These are phyloP conservation scores for Phyllosticta paracitricarpa DNA, from an alignment of 2,329 filamentous ascomycete species.

Conservation along the genomic window DNA sequence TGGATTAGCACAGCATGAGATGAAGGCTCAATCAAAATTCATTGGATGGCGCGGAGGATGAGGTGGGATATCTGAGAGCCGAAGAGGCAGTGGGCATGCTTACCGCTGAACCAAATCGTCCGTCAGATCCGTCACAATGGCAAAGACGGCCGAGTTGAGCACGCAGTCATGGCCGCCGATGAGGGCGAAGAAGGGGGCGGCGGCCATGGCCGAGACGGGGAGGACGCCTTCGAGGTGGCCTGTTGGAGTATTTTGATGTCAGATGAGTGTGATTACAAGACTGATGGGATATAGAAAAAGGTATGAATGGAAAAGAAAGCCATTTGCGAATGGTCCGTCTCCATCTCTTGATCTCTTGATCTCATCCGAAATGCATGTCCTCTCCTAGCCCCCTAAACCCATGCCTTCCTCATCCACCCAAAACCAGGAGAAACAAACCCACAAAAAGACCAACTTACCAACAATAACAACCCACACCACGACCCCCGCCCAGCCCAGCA, in stretches of 20 bases:
- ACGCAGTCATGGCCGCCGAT: slow-evolving; percentile 27
- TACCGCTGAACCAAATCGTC: slow-evolving; percentile 24
- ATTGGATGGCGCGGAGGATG: too few relatives aligned
- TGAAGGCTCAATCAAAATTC: too few relatives aligned
- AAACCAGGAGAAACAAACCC: not conserved
- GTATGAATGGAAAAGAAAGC: too few relatives aligned
- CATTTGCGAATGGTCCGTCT: too few relatives aligned
- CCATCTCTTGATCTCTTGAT: too few relatives aligned
- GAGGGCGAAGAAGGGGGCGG: slow-evolving; percentile 21
- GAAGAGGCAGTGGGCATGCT: not conserved
- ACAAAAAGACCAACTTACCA: slow-evolving; percentile 15
- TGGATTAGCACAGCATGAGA: not conserved
- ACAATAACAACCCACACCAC: slow-evolving; percentile 23
- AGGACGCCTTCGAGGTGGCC: slow-evolving; percentile 19
- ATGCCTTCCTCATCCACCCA: not conserved
- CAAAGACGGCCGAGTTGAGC: slow-evolving; percentile 25
- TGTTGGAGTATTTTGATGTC: slow-evolving; percentile 3
- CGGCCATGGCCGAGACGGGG: slow-evolving; percentile 23
- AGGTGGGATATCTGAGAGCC: too few relatives aligned
- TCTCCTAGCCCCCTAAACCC: not conserved
- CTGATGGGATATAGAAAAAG: too few relatives aligned
- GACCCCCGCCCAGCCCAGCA: slow-evolving; percentile 22
- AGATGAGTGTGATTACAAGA: not conserved
- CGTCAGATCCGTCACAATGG: slow-evolving; percentile 23
- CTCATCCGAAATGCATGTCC: not conserved